Base-by-base conservation (phyloP, 1,284 basidiomycete species). In the Puccinia triticina region DNA sequence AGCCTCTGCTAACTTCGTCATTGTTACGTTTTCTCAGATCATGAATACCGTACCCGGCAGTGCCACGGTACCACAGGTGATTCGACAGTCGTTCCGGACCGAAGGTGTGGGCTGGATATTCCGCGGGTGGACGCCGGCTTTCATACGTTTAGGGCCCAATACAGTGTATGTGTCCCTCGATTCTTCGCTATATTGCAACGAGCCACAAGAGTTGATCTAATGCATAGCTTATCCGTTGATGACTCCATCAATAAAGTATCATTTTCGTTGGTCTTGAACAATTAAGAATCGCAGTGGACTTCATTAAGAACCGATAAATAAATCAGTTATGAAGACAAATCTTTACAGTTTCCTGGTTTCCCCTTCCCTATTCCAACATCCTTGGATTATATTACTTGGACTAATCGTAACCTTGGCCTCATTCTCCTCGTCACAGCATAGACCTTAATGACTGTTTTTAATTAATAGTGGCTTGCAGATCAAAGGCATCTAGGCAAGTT, bases 81-180 rank as follows among this genome's bases (percentile, higher is more conserved):
- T 96, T 86, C 88, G 90, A 46, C 86, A 89, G 11, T 93, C 93
- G 71, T 89, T 96, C 84, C 89, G 90, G 83, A 92, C 89, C 84
- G 94, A 96, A 87, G 95, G 94, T 8, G 87, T 93, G 4, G 91
- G 92, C 90, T 96, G 95, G 90, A 93, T 96, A 91, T 95, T 96
- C 89, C 94, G 94, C 87, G 93, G 94, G 26, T 86, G 85, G 85
- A 84, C 84, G 7, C 86, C 86, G 8, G 86, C 86, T 7, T 86
- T 85, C 84, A 85, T 86, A 48, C 82, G 86, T 5, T 59, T 86
- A 7, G 83, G 83, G 37, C 85, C 85, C 23, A 85, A 85, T 59
- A 85, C 85, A 74, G 79, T 81, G 79, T 81, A 64, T 34, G 55
- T 74, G 12, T 57, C 23, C 40, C 46, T 77, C 8, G 16, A 7